Evolutionary conservation across 108 stramenopile genomes (phyloP).

Genomic region (Pseudonitzschia delicatissima): DNA sequence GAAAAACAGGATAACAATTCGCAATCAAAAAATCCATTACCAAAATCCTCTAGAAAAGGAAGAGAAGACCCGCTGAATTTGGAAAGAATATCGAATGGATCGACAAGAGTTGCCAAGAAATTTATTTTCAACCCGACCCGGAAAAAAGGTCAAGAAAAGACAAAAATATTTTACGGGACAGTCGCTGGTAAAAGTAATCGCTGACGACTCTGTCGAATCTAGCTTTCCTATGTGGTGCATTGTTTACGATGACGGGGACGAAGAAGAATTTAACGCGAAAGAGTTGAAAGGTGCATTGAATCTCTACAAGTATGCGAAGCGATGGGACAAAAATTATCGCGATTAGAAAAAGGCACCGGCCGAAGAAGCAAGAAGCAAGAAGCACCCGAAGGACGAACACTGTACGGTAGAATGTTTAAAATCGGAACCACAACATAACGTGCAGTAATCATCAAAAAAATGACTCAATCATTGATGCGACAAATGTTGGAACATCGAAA

Average conservation of each 20-base stretch:
- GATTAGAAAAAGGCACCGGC: neutral
- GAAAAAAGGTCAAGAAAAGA: neutral
- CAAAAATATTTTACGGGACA: conserved; percentile 5
- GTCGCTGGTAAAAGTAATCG: neutral
- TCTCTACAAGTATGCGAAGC: conserved; percentile 2
- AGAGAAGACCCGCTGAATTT: too few relatives aligned
- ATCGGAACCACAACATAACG: too few relatives aligned
- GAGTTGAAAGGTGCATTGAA: conserved; percentile 5
- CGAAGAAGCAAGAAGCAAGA: too few relatives aligned
- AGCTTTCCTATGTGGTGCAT: neutral
- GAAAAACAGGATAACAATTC: too few relatives aligned
- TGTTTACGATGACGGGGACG: conserved; percentile 10
- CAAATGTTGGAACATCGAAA: too few relatives aligned
- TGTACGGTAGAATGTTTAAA: too few relatives aligned
- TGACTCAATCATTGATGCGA: too few relatives aligned
- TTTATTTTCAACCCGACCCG: neutral
- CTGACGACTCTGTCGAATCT: too few relatives aligned
- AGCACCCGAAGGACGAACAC: too few relatives aligned
- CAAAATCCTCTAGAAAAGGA: too few relatives aligned
- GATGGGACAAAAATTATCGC: neutral
- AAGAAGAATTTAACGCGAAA: conserved; percentile 15
- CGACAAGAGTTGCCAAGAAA: conserved; percentile 4
- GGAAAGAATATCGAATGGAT: neutral
- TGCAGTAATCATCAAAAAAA: too few relatives aligned
- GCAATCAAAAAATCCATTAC: too few relatives aligned